Evolutionary conservation across 495 filamentous ascomycete species (phyloP).

Genomic region (Chaetomium fimeti): DNA sequence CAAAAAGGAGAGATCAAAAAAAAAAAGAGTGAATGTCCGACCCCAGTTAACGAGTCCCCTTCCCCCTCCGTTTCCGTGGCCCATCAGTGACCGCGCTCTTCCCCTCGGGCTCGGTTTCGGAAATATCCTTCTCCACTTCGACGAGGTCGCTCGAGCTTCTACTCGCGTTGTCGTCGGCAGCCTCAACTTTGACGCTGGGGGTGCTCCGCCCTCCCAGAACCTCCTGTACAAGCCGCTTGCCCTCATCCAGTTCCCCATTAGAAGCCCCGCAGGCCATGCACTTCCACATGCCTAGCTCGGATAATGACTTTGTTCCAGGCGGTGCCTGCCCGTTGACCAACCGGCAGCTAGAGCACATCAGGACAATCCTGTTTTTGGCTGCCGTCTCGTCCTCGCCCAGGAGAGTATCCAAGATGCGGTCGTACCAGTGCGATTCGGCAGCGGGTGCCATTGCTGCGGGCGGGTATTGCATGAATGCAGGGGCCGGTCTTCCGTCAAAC

Average conservation of each 20-base stretch:
- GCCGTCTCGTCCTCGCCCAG: conserved; percentile 94
- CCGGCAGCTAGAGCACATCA: conserved; percentile 81
- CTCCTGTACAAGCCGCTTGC: conserved; percentile 57
- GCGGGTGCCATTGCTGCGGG: conserved; percentile 41
- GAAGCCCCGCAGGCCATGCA: conserved; percentile 80
- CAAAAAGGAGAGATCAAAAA: background rate
- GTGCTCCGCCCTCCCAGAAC: conserved; percentile 36
- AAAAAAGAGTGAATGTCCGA: background rate
- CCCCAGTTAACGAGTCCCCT: background rate
- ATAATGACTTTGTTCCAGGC: conserved; percentile 72
- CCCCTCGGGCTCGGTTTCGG: conserved; percentile 9
- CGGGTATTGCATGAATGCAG: conserved; percentile 42
- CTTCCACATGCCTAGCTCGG: conserved; percentile 84
- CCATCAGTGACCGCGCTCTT: background rate
- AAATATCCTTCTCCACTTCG: conserved; percentile 43
- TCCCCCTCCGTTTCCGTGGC: conserved; percentile 19
- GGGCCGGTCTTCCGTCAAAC: conserved; percentile 46
- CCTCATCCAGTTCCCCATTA: conserved; percentile 76
- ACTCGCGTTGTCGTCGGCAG: conserved; percentile 34
- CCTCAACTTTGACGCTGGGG: conserved; percentile 9
- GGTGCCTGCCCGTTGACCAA: conserved; percentile 96
- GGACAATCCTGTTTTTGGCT: conserved; percentile 81
- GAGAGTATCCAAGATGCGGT: conserved; percentile 85
- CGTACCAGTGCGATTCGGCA: conserved; percentile 76
- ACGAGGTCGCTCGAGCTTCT: conserved; percentile 40